These are phyloP conservation scores for Nicotiana benthamiana DNA, from an alignment of 257 asterid genomes.

Conservation along the genomic window DNA sequence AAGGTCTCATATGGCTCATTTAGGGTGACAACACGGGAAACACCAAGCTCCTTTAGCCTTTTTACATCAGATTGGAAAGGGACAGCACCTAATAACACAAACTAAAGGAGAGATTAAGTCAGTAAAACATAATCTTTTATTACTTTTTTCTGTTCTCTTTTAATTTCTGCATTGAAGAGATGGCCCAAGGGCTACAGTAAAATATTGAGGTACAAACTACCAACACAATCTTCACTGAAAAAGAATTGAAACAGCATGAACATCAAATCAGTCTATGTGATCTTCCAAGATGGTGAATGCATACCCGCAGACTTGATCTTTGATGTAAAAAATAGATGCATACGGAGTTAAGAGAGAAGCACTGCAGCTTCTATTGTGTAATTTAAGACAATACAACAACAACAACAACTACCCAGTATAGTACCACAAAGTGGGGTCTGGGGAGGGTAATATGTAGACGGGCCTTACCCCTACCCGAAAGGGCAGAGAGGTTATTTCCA, in stretches of 20 bases:
- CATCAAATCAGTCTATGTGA: neutral
- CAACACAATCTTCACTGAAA: neutral
- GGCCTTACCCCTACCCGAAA: no score
- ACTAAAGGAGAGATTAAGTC: conserved; percentile 20
- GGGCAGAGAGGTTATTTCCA: no score
- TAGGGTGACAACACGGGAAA: conserved; percentile 45
- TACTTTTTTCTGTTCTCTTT: neutral
- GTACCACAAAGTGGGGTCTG: no score
- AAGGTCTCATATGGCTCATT: conserved; percentile 59
- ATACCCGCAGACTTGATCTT: neutral
- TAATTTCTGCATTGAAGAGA: neutral
- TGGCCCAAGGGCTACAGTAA: neutral
- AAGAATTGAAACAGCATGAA: neutral
- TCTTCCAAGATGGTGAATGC: neutral
- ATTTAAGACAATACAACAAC: neutral
- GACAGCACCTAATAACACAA: conserved; percentile 54
- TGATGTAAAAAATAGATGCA: neutral
- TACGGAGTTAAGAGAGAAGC: neutral
- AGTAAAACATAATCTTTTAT: neutral
- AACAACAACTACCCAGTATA: no score
- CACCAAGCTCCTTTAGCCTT: conserved; percentile 42
- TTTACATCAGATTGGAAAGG: conserved; percentile 54
- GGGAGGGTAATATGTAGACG: no score
- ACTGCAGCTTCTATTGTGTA: neutral
- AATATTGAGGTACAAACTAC: neutral